A percentile compares a stretch with the other conserved stretches of the same genome.
These are phyloP conservation scores for Phaeoacremonium minimum DNA, from an alignment of 2,329 filamentous ascomycete genomes.

Conservation along the genomic window DNA sequence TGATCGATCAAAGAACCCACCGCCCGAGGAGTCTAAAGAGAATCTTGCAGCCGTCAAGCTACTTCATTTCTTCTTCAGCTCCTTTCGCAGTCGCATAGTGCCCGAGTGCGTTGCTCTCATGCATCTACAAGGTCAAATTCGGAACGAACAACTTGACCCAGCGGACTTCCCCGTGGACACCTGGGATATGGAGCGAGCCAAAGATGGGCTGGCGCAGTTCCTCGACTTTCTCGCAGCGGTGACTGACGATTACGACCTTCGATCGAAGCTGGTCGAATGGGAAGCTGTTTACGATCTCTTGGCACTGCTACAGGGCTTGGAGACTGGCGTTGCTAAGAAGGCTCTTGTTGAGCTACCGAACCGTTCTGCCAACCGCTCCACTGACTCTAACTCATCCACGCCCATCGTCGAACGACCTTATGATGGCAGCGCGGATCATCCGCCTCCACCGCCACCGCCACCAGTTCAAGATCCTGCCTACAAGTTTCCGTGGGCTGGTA, in stretches of 20 bases:
- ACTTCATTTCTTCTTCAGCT: slow-evolving; percentile 87
- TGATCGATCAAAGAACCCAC: slow-evolving; percentile 35
- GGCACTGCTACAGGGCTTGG: slow-evolving; percentile 79
- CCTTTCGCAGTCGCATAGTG: slow-evolving; percentile 88
- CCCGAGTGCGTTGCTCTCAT: slow-evolving; percentile 94
- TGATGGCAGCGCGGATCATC: slow-evolving; percentile 25
- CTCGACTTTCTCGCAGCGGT: slow-evolving; percentile 90
- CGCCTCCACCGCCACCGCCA: slow-evolving; percentile 37
- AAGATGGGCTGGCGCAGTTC: slow-evolving; percentile 91
- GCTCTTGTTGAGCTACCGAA: slow-evolving; percentile 51
- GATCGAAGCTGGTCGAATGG: slow-evolving; percentile 84
- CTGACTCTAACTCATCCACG: slow-evolving; percentile 10
- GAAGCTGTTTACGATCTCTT: slow-evolving; percentile 87
- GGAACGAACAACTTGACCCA: slow-evolving; percentile 68
- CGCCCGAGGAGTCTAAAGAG: slow-evolving; percentile 43
- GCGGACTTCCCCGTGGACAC: slow-evolving; percentile 90
- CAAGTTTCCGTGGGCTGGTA: slow-evolving; percentile 64
- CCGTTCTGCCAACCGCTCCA: slow-evolving; percentile 26
- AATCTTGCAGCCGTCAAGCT: slow-evolving; percentile 54
- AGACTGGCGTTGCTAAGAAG: slow-evolving; percentile 82
- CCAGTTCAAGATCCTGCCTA: slow-evolving; percentile 59
- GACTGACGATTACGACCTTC: slow-evolving; percentile 79
- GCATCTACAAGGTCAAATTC: slow-evolving; percentile 86
- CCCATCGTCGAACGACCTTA: slow-evolving; percentile 60
- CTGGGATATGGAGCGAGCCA: slow-evolving; percentile 97